Conservation (phyloP, 2,329 filamentous ascomycete species). For the Apiospora hydei region DNA sequence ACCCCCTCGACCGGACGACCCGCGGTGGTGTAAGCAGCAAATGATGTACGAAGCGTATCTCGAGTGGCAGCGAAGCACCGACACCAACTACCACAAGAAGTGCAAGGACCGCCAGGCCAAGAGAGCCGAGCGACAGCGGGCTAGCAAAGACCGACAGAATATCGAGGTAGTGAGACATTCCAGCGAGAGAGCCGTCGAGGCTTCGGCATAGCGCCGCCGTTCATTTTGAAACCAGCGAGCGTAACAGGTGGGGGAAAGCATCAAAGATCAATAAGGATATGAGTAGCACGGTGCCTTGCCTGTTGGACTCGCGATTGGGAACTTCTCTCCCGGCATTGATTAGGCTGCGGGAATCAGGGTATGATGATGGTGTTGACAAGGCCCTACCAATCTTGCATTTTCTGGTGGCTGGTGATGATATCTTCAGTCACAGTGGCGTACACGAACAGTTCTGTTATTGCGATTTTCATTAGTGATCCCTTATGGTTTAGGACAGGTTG, state of each 20-base stretch:
- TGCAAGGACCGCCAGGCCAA: conserved; percentile 40
- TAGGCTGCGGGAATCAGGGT: not conserved
- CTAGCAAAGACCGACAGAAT: not conserved
- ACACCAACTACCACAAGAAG: conserved; percentile 36
- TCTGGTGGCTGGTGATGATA: not conserved
- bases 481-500: not conserved
- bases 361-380: not conserved
- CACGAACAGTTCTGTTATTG: conserved; percentile 5
- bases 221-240: conserved; percentile 2
- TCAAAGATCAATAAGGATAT: not conserved
- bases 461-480: conserved; percentile 7
- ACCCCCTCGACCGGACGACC: conserved; percentile 35
- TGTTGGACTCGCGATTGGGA: not conserved
- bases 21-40: conserved; percentile 33
- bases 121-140: conserved; percentile 33
- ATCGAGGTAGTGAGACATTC: not conserved
- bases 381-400: not conserved
- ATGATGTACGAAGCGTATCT: conserved; percentile 42
- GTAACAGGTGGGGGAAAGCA: not conserved
- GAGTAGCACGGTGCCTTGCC: not conserved
- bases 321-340: not conserved
- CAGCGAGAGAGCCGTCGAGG: not conserved
- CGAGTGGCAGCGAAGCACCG: conserved; percentile 36
- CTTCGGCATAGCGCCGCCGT: not conserved
- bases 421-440: conserved; percentile 13